These are phyloP conservation scores for Amanita thiersii DNA, from an alignment of 768 basidiomycete genomes.

Conservation along the genomic window DNA sequence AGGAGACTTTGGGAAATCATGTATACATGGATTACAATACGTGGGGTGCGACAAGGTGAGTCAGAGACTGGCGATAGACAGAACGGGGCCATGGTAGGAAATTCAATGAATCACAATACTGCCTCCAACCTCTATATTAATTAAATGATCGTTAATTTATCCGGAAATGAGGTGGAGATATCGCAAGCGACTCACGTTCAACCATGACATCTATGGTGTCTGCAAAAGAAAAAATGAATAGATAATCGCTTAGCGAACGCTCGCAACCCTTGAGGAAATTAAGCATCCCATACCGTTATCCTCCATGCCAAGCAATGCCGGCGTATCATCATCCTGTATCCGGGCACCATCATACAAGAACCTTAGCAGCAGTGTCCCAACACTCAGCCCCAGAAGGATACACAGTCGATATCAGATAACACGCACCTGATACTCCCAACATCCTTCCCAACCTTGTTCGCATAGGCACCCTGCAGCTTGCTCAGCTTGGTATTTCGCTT, in stretches of 20 bases:
- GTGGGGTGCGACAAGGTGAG: too few relatives aligned
- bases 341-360: constrained; percentile 87
- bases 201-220: constrained; percentile 97
- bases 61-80: too few relatives aligned
- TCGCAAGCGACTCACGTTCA: constrained; percentile 60
- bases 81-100: too few relatives aligned
- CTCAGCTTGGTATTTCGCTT: constrained; percentile 87
- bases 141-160: constrained; percentile 18
- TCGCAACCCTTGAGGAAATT: constrained; percentile 2
- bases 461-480: constrained; percentile 91
- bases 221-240: too few relatives aligned
- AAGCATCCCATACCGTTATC: constrained; percentile 55
- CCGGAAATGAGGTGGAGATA: constrained; percentile 11
- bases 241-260: constrained; percentile 9
- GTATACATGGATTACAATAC: too few relatives aligned
- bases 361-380: too few relatives aligned
- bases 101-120: too few relatives aligned
- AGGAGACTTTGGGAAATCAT: too few relatives aligned
- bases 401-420: not conserved
- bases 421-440: constrained; percentile 80
- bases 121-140: constrained; percentile 8
- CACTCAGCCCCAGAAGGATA: constrained; percentile 5
- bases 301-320: constrained; percentile 79
- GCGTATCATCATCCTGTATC: constrained; percentile 87
- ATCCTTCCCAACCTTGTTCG: constrained; percentile 87